Percentiles rank a stretch among this genome's conserved stretches.
Conservation (phyloP, 371 early-diverging fungal species). For the Chytridiales sp. region DNA sequence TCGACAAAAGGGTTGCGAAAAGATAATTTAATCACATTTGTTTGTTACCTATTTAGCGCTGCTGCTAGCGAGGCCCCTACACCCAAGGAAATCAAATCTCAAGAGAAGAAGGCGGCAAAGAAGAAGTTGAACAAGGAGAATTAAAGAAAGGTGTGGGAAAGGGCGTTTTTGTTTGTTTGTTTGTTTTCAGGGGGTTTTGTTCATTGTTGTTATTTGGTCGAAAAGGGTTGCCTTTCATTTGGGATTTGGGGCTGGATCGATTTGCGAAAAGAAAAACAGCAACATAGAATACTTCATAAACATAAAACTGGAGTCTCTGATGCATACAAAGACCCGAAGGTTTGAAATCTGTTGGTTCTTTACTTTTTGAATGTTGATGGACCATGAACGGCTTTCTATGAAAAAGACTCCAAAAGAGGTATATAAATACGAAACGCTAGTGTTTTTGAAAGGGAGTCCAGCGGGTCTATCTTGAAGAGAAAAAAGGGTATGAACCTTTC, state of each 20-base stretch:
- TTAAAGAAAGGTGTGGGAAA: not conserved
- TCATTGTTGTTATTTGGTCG: not conserved
- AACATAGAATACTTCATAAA: no score
- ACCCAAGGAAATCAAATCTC: conserved; percentile 47
- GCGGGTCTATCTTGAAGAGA: no score
- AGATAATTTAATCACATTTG: not conserved
- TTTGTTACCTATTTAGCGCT: not conserved
- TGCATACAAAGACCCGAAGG: no score
- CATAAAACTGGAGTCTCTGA: no score
- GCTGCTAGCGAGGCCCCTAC: conserved; percentile 24
- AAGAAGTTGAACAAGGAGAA: conserved; percentile 37
- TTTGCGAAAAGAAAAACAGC: no score
- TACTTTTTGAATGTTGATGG: not conserved
- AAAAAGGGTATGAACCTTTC: no score
- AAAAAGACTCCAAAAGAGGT: no score
- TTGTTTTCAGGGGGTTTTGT: not conserved
- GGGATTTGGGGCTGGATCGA: no score
- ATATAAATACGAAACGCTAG: no score
- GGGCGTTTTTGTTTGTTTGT: not conserved
- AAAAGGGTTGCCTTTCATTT: no score
- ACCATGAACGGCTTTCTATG: no score
- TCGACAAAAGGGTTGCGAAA: not conserved
- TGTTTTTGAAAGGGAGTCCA: no score
- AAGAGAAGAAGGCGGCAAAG: conserved; percentile 49
- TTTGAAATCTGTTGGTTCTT: not conserved